Conservation (phyloP, 1,284 basidiomycete genomes). For the Boletus hoseneyae region DNA sequence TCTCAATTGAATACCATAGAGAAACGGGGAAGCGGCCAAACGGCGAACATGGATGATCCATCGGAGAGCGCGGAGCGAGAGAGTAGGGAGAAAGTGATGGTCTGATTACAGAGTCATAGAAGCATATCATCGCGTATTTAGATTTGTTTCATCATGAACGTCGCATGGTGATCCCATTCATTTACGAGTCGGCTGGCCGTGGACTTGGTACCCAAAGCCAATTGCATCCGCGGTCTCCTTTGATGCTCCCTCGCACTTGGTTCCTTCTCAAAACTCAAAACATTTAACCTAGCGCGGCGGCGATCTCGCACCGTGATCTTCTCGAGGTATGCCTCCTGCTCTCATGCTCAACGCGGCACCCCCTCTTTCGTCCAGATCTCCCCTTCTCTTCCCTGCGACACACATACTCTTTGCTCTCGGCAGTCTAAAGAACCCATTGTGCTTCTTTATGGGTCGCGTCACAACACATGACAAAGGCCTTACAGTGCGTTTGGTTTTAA, state of each 20-base stretch:
- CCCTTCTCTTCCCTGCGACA: constrained; percentile 11
- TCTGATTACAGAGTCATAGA: constrained; percentile 37
- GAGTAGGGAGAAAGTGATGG: constrained; percentile 41
- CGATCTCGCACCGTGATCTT: constrained; percentile 31
- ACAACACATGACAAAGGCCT: constrained; percentile 29
- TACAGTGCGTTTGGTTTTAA: constrained; percentile 25
- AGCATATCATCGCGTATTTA: constrained; percentile 27
- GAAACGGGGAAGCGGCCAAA: constrained; percentile 14
- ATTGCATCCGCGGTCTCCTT: constrained; percentile 16
- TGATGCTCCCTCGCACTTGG: constrained; percentile 3
- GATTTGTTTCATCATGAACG: constrained; percentile 19
- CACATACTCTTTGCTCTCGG: constrained; percentile 10
- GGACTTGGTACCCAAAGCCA: constrained; percentile 12
- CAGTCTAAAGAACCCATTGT: constrained; percentile 12
- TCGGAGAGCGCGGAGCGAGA: constrained; percentile 34
- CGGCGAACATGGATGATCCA: constrained; percentile 21
- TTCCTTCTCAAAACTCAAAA: constrained; percentile 21
- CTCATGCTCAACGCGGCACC: constrained; percentile 17
- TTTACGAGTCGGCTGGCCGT: constrained; percentile 16
- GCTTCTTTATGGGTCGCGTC: constrained; percentile 30
- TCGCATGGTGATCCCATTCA: constrained; percentile 19
- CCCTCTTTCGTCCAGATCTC: constrained; percentile 11
- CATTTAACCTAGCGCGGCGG: constrained; percentile 23
- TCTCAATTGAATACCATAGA: constrained; percentile 33
- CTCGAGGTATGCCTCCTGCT: constrained; percentile 14